These are phyloP conservation scores for Penicillium salamii DNA, from an alignment of 495 filamentous ascomycete species.

Conservation along the genomic window DNA sequence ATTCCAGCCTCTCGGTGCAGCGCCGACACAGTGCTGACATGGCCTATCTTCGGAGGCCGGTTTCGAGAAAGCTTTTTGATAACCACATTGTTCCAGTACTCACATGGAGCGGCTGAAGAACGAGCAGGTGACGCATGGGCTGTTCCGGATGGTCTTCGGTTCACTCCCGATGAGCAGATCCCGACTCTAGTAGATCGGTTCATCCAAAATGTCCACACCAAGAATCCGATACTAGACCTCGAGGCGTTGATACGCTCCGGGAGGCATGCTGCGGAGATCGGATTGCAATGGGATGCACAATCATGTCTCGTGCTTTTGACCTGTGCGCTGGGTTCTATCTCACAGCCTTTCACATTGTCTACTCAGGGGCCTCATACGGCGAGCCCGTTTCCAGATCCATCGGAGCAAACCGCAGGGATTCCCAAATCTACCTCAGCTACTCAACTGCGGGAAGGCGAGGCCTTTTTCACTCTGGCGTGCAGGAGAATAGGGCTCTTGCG, in stretches of 20 bases:
- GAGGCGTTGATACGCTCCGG: conserved; percentile 8
- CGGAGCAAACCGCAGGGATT: not conserved
- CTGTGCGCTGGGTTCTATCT: conserved; percentile 10
- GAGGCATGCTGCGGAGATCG: conserved; percentile 14
- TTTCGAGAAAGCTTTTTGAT: conserved; percentile 5
- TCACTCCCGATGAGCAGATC: conserved; percentile 4
- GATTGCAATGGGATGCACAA: conserved; percentile 24
- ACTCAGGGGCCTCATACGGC: not conserved
- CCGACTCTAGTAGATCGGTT: conserved; percentile 20
- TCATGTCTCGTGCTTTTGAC: conserved; percentile 29
- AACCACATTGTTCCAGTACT: conserved; percentile 2
- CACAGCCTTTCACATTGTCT: conserved; percentile 4
- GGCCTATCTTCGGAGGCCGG: conserved; percentile 4
- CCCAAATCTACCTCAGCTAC: not conserved
- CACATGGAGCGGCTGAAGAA: not conserved
- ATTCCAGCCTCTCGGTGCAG: conserved; percentile 5
- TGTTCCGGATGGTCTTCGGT: conserved; percentile 2
- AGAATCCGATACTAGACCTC: conserved; percentile 32
- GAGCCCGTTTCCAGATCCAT: not conserved
- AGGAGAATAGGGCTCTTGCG: conserved; percentile 11
- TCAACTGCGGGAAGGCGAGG: conserved; percentile 5
- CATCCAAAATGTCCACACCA: conserved; percentile 30
- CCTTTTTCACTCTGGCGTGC: conserved; percentile 8
- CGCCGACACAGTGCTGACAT: conserved; percentile 5
- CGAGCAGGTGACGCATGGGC: not conserved